Base-by-base conservation (phyloP, 2,329 filamentous ascomycete genomes). In the Aspergillus hortae region DNA sequence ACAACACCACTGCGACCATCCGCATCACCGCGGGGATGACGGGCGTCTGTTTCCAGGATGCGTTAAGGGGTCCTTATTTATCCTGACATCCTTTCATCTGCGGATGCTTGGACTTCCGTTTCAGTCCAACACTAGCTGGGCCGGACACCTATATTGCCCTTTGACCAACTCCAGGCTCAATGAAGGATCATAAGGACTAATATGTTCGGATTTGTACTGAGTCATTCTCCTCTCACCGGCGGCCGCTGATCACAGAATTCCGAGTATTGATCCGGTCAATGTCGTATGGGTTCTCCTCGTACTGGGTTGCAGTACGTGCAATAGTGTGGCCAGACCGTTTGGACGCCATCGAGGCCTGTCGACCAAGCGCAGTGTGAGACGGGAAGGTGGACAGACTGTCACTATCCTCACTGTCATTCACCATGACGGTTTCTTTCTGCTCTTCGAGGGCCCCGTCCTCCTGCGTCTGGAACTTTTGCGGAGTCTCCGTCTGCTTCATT, bases 231-330 rank as follows among this genome's bases (percentile, higher is more conserved):
- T 38, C 15, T n/a, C 14, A 17, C 10, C 40, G 40, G 9, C 17
- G 40, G 19, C 19, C 15, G 17, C 40, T 42, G 19, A 42, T 48
- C 7, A 33, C 30, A 6, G 52, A 54, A 15, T 44, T 47, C 14
- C 44, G 40, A 14, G 52, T 51, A 36, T 54, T 47, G 15, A 54
- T 14, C 10, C 52, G 40, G 14, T 51, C 48, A 41, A 54, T 54
- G 32, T 54, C 52, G 42, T 54, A 54, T 4, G 48, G 52, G 19
- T 54, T 54, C 41, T 51, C 52, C 45, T 54, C 52, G 11, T 54
- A 54, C 23, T 52, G 50, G 5, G 45, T 44, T 25, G 41, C 41
- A 25, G 23, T 49, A 7, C 33, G 40, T 17, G 32, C 45, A 5
- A 49, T 15, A n/a, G 46, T 48, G 5, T 27, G 41, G 15, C 45